These are phyloP conservation scores for Asclepias syriaca DNA, from an alignment of 257 asterid species.

Conservation along the genomic window DNA sequence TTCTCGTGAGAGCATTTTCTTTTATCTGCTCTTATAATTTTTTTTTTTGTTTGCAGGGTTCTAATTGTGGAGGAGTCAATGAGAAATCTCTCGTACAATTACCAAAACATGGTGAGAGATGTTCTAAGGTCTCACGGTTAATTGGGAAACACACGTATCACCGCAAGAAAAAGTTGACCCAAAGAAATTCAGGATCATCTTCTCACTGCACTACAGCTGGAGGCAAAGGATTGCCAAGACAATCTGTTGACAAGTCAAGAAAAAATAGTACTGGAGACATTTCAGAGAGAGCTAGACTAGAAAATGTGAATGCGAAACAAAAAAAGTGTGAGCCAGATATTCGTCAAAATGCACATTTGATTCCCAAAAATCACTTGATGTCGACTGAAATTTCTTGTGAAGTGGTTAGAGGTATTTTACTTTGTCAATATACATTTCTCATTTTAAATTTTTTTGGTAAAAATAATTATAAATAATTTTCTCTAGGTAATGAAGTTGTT, in stretches of 20 bases:
- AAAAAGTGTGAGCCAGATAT: conserved; percentile 26
- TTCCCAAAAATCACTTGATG: conserved; percentile 25
- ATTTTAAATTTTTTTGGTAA: not conserved
- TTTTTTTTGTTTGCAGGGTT: conserved; percentile 1
- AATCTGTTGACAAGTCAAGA: conserved; percentile 43
- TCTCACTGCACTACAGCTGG: conserved; percentile 34
- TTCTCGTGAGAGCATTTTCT: not conserved
- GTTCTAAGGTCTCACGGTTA: conserved; percentile 36
- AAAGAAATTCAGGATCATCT: conserved; percentile 37
- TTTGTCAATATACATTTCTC: conserved; percentile 8
- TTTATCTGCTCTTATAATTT: not conserved
- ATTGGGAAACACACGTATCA: conserved; percentile 47
- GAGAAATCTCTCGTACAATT: conserved; percentile 17
- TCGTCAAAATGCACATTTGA: conserved; percentile 23
- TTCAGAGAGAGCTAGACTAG: conserved; percentile 24
- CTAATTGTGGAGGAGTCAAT: conserved; percentile 25
- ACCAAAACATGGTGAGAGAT: conserved; percentile 21
- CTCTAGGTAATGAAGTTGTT: conserved; percentile 25
- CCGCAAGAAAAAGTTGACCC: conserved; percentile 47
- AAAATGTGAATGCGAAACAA: conserved; percentile 15
- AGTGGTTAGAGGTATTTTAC: conserved; percentile 45
- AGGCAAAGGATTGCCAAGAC: conserved; percentile 30
- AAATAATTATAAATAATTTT: not conserved
- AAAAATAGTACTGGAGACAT: conserved; percentile 29
- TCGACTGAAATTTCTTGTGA: conserved; percentile 24